Evolutionary conservation across 768 basidiomycete species (phyloP).

Genomic region (Asterophora parasitica): DNA sequence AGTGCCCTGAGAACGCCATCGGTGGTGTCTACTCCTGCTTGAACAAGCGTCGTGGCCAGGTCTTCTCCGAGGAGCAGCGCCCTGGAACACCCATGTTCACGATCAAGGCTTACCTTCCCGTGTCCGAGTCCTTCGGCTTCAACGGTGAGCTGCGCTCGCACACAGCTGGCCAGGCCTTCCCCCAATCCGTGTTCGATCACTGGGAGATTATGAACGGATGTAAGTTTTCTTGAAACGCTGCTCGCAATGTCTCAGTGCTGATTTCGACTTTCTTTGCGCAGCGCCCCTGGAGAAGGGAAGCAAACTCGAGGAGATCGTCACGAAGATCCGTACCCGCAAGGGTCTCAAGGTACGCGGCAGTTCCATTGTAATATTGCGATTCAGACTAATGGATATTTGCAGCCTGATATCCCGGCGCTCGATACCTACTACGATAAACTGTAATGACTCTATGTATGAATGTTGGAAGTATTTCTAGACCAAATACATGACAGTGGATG

Average conservation of each 20-base stretch:
- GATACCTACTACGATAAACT: conserved; percentile 95
- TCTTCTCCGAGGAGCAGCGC: conserved; percentile 96
- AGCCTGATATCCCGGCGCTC: conserved; percentile 85
- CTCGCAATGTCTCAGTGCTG: background rate
- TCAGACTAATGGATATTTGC: conserved; percentile 13
- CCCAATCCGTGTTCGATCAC: conserved; percentile 90
- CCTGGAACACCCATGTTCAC: conserved; percentile 99
- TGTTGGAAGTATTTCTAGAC: no score
- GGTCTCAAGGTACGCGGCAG: conserved; percentile 73
- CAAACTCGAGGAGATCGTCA: conserved; percentile 86
- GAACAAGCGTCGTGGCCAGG: conserved; percentile 98
- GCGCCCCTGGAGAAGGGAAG: conserved; percentile 85
- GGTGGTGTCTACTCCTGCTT: conserved; percentile 93
- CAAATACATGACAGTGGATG: no score
- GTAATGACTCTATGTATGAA: conserved; percentile 33
- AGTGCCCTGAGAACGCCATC: conserved; percentile 94
- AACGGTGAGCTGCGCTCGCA: conserved; percentile 91
- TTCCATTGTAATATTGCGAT: background rate
- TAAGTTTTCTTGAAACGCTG: conserved; percentile 35
- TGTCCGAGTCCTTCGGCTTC: conserved; percentile 94
- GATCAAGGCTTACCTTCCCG: conserved; percentile 94
- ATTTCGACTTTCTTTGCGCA: conserved; percentile 20
- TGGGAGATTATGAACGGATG: conserved; percentile 84
- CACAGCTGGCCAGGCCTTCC: conserved; percentile 97
- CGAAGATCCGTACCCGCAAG: conserved; percentile 82